Conservation (phyloP, 1,284 basidiomycete genomes). For the Ceratobasidium theobromae region DNA sequence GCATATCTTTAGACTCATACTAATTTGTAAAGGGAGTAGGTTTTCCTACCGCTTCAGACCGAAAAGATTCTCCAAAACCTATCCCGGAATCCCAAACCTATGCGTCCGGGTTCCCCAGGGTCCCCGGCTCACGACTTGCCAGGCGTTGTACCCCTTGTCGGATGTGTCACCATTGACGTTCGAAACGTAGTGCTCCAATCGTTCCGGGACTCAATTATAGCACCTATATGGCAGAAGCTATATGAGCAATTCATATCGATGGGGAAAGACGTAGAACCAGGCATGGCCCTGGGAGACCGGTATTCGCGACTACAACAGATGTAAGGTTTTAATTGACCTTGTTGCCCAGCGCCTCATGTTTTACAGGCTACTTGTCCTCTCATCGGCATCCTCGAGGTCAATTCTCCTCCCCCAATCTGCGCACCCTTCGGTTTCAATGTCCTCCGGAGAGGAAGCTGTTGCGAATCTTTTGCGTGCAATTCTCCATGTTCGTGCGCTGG, state of each 20-base stretch:
- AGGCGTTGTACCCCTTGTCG: slow-evolving; percentile 17
- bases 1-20: background rate
- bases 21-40: slow-evolving; percentile 47
- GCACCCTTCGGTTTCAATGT: slow-evolving; percentile 40
- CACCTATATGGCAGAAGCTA: slow-evolving; percentile 61
- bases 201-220: slow-evolving; percentile 78
- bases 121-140: slow-evolving; percentile 9
- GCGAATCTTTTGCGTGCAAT: slow-evolving; percentile 61
- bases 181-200: slow-evolving; percentile 74
- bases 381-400: slow-evolving; percentile 55
- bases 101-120: slow-evolving; percentile 47
- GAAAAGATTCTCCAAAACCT: slow-evolving; percentile 67
- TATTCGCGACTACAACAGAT: slow-evolving; percentile 75
- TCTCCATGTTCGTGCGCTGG: slow-evolving; percentile 37
- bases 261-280: slow-evolving; percentile 32
- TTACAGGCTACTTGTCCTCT: slow-evolving; percentile 71
- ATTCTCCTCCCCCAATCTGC: slow-evolving; percentile 56
- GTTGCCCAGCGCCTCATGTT: background rate
- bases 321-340: slow-evolving; percentile 44
- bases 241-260: slow-evolving; percentile 55
- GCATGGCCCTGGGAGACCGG: slow-evolving; percentile 48
- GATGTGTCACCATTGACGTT: slow-evolving; percentile 63
- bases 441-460: slow-evolving; percentile 64
- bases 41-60: slow-evolving; percentile 73
- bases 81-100: slow-evolving; percentile 60